Conservation (phyloP, 2,329 filamentous ascomycete genomes). For the Dactylellina cionopaga region DNA sequence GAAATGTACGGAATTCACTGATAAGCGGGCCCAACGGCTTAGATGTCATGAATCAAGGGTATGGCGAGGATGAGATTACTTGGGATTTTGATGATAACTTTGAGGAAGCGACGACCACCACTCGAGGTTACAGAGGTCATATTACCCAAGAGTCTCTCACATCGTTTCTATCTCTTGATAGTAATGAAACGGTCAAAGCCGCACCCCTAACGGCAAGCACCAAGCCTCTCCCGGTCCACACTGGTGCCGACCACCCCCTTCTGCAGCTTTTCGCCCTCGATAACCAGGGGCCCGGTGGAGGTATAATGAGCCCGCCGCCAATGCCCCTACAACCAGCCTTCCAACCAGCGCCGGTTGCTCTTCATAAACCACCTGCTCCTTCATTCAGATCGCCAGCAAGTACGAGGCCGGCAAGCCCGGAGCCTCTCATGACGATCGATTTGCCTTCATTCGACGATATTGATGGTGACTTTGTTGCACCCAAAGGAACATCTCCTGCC, state of each 20-base stretch:
- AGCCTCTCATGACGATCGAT: conserved; percentile 52
- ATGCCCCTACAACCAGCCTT: conserved; percentile 41
- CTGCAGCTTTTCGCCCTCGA: conserved; percentile 40
- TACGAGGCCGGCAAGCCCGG: conserved; percentile 44
- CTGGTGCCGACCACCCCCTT: conserved; percentile 44
- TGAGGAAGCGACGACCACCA: conserved; percentile 7
- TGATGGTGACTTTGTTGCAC: conserved; percentile 36
- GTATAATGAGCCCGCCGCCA: conserved; percentile 9
- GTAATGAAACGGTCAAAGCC: conserved; percentile 39
- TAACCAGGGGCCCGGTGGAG: neutral
- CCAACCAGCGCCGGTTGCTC: conserved; percentile 19
- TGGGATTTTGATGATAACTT: conserved; percentile 48
- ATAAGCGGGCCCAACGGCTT: conserved; percentile 43
- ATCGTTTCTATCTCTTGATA: conserved; percentile 42
- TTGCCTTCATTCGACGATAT: conserved; percentile 48
- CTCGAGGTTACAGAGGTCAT: conserved; percentile 25
- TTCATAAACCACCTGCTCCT: conserved; percentile 19
- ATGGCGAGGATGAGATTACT: conserved; percentile 38
- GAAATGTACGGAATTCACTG: conserved; percentile 56
- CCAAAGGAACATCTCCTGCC: conserved; percentile 35
- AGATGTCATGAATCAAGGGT: conserved; percentile 19
- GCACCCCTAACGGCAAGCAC: conserved; percentile 7
- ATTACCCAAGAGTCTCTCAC: conserved; percentile 29
- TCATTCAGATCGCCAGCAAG: conserved; percentile 48
- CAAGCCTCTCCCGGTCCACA: conserved; percentile 15